Base-by-base conservation (phyloP, 345 rosid genomes). In the Balakata baccata region DNA sequence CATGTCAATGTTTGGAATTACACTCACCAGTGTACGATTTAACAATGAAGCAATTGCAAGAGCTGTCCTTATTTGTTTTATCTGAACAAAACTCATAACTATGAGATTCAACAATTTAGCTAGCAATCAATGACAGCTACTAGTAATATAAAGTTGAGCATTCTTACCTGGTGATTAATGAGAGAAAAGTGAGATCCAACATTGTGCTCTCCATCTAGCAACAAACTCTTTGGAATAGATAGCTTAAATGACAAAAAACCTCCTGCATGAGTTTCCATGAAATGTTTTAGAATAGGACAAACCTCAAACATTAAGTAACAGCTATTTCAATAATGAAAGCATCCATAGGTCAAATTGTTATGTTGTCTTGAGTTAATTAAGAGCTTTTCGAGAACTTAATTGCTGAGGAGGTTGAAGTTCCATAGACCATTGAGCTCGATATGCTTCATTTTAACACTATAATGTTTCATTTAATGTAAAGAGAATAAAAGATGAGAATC, bases 241-340 rank as follows among this genome's bases (percentile, higher is more conserved):
- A 96, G 93, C 83, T 84, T 92, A 77, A 95, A 95, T 10, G 96
- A 88, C 79, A 95, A 73, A 83, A 91, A 92, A 43, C 99, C 99
- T 67, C 97, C 99, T 95, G 94, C 84, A 72, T 56, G 20, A 67
- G 63, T 80, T 77, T 64, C 70, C 57, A 64, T 60, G 59, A 74
- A 45, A 43, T 45, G 38, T 52, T 16, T 17, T 37, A 60, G 23
- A 57, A 69, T 47, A 62, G 5, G 49, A 60, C 29, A 70, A 47
- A 47, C 52, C 62, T 34, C 53, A 69, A 57, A 20, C 46, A 73
- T 64, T 0, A 62, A 69, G 4, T 7, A 70, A 39, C 38, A 65
- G 70, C 57, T 57, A 11, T 1, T 34, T 13, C 67, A 39, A 23
- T n/a, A 17, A 38, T 20, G n/a, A 9, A 64, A 64, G 8, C 16